Percentiles rank a stretch among this genome's conserved stretches.
Evolutionary conservation across 306 rosid genomes (phyloP).

Genomic region (Pyrus communis): DNA sequence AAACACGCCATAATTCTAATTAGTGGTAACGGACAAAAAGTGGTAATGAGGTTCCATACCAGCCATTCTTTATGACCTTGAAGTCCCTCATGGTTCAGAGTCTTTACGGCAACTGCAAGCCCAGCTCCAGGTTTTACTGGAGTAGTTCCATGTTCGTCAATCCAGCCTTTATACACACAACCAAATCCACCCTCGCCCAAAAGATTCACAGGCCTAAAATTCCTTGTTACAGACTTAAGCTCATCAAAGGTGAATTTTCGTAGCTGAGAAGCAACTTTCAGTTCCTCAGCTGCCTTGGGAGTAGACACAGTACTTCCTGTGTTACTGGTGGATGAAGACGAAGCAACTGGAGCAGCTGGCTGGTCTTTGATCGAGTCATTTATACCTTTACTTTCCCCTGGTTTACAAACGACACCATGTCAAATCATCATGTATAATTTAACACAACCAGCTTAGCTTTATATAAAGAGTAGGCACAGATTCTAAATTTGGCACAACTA

Average conservation of each 20-base stretch:
- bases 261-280: conserved; percentile 36
- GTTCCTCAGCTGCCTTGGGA: conserved; percentile 24
- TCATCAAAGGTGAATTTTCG: conserved; percentile 33
- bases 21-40: neutral
- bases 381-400: conserved; percentile 28
- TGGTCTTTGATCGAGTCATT: conserved; percentile 15
- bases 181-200: conserved; percentile 65
- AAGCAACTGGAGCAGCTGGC: conserved; percentile 14
- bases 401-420: neutral
- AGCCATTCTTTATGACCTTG: conserved; percentile 74
- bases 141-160: conserved; percentile 17
- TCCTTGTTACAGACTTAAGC: conserved; percentile 40
- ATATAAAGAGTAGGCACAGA: neutral
- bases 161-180: conserved; percentile 53
- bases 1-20: neutral
- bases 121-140: conserved; percentile 31
- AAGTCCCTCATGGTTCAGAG: conserved; percentile 36
- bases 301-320: conserved; percentile 28
- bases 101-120: conserved; percentile 57
- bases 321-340: conserved; percentile 28
- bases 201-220: conserved; percentile 32
- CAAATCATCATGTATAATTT: neutral
- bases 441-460: neutral
- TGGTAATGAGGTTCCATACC: conserved; percentile 22
- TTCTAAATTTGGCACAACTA: neutral